Evolutionary conservation across 768 basidiomycete genomes (phyloP), one percentile per base, ranked within the genome.

Genomic region (Tylopilus vinaceipallidus): DNA sequence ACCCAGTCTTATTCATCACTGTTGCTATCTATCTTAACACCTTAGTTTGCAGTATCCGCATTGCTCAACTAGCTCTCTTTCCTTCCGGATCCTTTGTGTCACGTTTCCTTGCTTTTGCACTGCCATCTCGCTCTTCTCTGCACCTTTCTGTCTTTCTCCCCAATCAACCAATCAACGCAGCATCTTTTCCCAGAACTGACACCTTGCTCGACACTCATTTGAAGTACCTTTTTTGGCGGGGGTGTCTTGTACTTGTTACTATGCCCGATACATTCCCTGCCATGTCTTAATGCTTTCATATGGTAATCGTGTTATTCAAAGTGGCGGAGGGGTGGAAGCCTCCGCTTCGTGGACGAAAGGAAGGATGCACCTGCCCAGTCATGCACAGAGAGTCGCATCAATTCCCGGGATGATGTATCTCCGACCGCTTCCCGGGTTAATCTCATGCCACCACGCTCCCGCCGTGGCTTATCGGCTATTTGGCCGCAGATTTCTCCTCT

Each of bases 251-350:
- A 66, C 57, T 65, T 65, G 60, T 68, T 58, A 51, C 53, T 51
- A 66, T 68, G 66, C 66, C 69, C 59, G 56, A 63, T 69, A 67
- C 59, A 60, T 58, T 58, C 55, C 56, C 59, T 45, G 3, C 67
- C 63, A 67, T 68, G 66, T 68, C 59, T 47, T 69, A 69, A 68
- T 68, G 58, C 55, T 58, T 67, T 66, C 61, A 45, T 69, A 69
- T 70, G 64, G 62, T 68, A 68, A 64, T 65, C 37, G 36, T 30
- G 50, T 64, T 57, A 60, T 65, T 65, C 44, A 56, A 66, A 63
- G 14, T 39, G 29, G 50, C 43, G 46, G 46, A 22, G 52, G 45
- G 48, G 40, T 47, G 54, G 42, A 38, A 24, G 33, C 23, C n/a
- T 17, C 53, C 49, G 47, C 49, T 53, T 35, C 22, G 40, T 36